Evolutionary conservation across 805 yeast genomes (phyloP).

Genomic region (Lachancea waltii): DNA sequence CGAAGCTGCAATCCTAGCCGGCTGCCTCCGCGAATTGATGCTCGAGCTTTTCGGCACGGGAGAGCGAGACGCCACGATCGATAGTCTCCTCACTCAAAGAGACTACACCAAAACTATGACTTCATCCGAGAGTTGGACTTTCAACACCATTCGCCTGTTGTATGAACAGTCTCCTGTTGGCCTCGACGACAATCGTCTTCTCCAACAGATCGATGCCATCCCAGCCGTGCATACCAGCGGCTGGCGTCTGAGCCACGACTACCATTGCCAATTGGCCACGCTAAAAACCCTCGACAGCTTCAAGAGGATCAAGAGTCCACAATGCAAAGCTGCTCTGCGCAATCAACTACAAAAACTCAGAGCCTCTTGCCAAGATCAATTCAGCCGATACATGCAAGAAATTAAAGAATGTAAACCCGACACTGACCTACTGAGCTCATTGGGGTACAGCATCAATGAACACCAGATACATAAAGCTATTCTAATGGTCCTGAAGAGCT

Average conservation of each 20-base stretch:
- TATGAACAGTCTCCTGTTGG: conserved; percentile 10
- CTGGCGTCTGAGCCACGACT: conserved; percentile 24
- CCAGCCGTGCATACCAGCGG: conserved; percentile 2
- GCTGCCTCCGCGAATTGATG: conserved; percentile 19
- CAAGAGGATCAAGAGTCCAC: conserved; percentile 22
- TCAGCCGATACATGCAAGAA: neutral
- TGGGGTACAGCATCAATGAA: neutral
- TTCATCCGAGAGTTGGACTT: conserved; percentile 20
- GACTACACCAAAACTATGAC: conserved; percentile 1
- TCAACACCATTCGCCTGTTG: conserved; percentile 15
- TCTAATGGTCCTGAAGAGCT: neutral
- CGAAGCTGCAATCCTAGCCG: conserved; percentile 14
- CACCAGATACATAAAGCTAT: neutral
- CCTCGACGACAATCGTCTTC: neutral
- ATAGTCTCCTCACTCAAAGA: conserved; percentile 4
- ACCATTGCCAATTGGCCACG: conserved; percentile 20
- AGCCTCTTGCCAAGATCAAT: conserved; percentile 18
- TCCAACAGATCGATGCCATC: neutral
- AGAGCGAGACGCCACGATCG: conserved; percentile 12
- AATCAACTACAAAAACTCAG: conserved; percentile 15
- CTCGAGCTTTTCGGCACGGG: conserved; percentile 16
- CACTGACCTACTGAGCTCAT: neutral
- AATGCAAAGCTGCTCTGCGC: conserved; percentile 17
- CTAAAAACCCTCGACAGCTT: conserved; percentile 26
- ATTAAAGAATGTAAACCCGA: neutral